These are phyloP conservation scores for Immersiella caudata DNA, from an alignment of 495 filamentous ascomycete species.

Conservation along the genomic window DNA sequence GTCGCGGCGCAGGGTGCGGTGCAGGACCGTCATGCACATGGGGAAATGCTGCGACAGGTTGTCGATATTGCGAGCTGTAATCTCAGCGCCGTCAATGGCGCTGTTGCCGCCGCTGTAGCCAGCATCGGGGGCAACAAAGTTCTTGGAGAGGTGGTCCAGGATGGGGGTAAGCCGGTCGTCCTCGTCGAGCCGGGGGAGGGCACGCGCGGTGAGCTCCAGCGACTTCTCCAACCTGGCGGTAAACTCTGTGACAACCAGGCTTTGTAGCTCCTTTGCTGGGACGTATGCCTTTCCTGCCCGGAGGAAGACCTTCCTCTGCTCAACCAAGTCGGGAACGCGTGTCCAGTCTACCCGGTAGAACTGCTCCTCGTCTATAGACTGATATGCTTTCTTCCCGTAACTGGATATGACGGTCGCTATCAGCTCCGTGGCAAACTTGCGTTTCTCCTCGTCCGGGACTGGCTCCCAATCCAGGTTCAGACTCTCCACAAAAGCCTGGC, in stretches of 20 bases:
- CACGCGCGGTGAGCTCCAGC: slow-evolving; percentile 86
- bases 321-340: slow-evolving; percentile 86
- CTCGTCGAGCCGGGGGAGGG: slow-evolving; percentile 90
- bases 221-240: slow-evolving; percentile 72
- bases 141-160: slow-evolving; percentile 85
- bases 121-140: slow-evolving; percentile 88
- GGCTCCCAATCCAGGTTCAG: slow-evolving; percentile 77
- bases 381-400: slow-evolving; percentile 47
- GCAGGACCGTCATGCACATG: slow-evolving; percentile 89
- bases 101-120: slow-evolving; percentile 63
- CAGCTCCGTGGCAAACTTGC: slow-evolving; percentile 50
- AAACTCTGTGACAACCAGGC: slow-evolving; percentile 88
- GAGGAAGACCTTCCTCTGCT: slow-evolving; percentile 73
- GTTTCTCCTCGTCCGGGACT: slow-evolving; percentile 74
- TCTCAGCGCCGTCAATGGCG: slow-evolving; percentile 62
- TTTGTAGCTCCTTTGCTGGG: slow-evolving; percentile 79
- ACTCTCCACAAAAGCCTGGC: slow-evolving; percentile 72
- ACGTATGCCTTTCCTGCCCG: slow-evolving; percentile 88
- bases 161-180: slow-evolving; percentile 95
- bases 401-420: slow-evolving; percentile 33
- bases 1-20: slow-evolving; percentile 79
- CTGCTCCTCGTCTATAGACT: slow-evolving; percentile 61
- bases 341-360: slow-evolving; percentile 98
- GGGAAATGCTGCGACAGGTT: slow-evolving; percentile 85
- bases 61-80: slow-evolving; percentile 80